Percentiles rank a stretch among this genome's conserved stretches.
Conservation (phyloP, 2,329 filamentous ascomycete genomes). For the Dactylellina cionopaga region DNA sequence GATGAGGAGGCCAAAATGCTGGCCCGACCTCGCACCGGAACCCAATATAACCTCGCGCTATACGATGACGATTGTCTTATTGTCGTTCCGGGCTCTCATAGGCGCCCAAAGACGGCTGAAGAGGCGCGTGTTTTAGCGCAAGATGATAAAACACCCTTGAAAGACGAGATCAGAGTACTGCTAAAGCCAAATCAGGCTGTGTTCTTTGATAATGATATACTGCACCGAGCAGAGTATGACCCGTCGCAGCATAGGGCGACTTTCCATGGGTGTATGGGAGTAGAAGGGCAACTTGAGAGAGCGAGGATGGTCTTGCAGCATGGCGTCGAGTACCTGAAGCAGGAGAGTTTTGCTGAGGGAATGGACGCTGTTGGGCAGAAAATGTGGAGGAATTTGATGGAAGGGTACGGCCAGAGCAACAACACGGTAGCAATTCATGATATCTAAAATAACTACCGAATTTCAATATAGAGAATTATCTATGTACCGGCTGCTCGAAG, state of each 20-base stretch:
- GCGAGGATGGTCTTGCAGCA: slow-evolving; percentile 52
- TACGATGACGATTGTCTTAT: slow-evolving; percentile 51
- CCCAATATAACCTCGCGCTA: slow-evolving; percentile 53
- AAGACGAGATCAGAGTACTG: slow-evolving; percentile 44
- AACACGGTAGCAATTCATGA: slow-evolving; percentile 19
- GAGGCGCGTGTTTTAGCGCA: slow-evolving; percentile 24
- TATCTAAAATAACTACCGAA: too few species aligned
- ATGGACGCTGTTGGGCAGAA: slow-evolving; percentile 32
- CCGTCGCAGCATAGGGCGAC: slow-evolving; percentile 41
- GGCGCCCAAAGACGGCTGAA: slow-evolving; percentile 45
- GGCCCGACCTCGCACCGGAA: slow-evolving; percentile 38
- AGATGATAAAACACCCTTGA: slow-evolving; percentile 41
- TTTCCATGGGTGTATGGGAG: slow-evolving; percentile 46
- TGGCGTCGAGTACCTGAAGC: slow-evolving; percentile 48
- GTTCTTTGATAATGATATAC: slow-evolving; percentile 54
- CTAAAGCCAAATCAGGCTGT: slow-evolving; percentile 52
- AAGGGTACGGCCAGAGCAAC: slow-evolving; percentile 39
- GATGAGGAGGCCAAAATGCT: slow-evolving; percentile 40
- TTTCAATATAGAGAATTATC: too few species aligned
- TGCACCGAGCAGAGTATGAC: slow-evolving; percentile 51
- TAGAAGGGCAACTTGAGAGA: slow-evolving; percentile 39
- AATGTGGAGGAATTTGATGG: slow-evolving; percentile 49
- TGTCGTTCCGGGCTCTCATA: slow-evolving; percentile 54
- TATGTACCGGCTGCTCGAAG: too few species aligned
- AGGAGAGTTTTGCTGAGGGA: slow-evolving; percentile 27